phyloP scores from a whole-genome alignment of 2,329 filamentous ascomycete species.

The Mollisiaceae sp. region DNA sequence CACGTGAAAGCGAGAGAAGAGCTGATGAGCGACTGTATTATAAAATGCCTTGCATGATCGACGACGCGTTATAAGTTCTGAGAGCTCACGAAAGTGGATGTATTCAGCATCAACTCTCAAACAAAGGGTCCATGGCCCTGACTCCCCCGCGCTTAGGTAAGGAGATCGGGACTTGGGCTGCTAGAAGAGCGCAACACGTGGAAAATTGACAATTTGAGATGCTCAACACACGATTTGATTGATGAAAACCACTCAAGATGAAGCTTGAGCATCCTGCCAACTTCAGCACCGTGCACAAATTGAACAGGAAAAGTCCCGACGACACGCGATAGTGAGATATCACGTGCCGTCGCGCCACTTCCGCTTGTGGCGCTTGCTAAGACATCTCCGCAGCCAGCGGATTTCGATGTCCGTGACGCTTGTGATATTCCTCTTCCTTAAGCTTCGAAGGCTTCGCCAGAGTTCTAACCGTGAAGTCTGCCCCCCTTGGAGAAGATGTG shows the following conservation, averaged over 20 bases:
- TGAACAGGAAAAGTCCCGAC: not conserved
- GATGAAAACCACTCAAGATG: not conserved
- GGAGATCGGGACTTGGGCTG: not conserved
- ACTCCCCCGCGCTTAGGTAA: not conserved
- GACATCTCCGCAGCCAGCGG: not conserved
- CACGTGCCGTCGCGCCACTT: not conserved
- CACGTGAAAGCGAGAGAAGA: constrained; percentile 15
- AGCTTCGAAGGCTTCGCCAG: not conserved
- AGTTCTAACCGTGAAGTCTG: not conserved
- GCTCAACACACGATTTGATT: not conserved
- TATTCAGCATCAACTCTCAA: not conserved
- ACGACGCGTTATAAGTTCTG: constrained; percentile 8
- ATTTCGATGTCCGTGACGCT: not conserved
- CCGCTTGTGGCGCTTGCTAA: not conserved
- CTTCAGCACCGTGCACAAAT: not conserved
- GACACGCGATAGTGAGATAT: not conserved
- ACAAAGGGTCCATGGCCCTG: not conserved
- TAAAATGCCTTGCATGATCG: constrained; percentile 6
- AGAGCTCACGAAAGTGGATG: not conserved
- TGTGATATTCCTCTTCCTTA: not conserved
- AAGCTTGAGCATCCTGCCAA: not conserved
- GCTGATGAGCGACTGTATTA: not conserved
- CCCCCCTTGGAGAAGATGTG: not conserved
- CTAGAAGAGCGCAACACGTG: not conserved
- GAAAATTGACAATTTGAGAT: not conserved